Evolutionary conservation across 495 filamentous ascomycete genomes (phyloP), one percentile per base, ranked within the genome.

Genomic region (Annulohypoxylon maeteangense): DNA sequence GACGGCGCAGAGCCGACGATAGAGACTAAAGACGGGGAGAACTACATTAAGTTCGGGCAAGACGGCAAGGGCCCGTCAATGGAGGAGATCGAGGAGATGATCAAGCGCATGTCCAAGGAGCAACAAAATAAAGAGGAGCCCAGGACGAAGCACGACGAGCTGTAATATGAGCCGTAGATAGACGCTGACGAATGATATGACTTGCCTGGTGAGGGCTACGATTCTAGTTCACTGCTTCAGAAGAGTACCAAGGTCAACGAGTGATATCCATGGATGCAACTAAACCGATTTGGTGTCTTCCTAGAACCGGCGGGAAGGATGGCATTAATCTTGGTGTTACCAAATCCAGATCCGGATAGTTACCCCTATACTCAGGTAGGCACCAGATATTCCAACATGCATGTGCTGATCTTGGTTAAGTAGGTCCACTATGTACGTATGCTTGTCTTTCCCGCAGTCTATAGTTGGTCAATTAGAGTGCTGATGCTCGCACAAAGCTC

Each of bases 11-110:
- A 76, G 34, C 70, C 78, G 53, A 81, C 79, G 40, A 63, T 83
- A 45, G 78, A 83, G 53, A 4, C 76, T 8, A 72, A 72, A 32
- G 60, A 65, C 54, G 59, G 70, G 60, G 61, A 68, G 31, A 68
- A 73, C 65, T 72, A 64, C 57, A 59, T 78, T 59, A 76, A 78
- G 65, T 66, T 83, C 7, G 79, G 77, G 6, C 71, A 80, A 70
- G 77, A 82, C 51, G 79, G 80, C 16, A 76, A 83, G 75, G 71
- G 74, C 72, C 81, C 78, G 10, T 75, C 74, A 14, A 64, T 77
- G 45, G 82, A 85, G 76, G 81, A 86, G 77, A 71, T 84, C 10
- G 80, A 85, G 27, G 80, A 83, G 79, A 76, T 87, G 80, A 74
- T 87, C 55, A 79, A 78, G 69, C 74, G 82, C 74, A 74, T 80